A percentile compares a stretch with the other conserved stretches of the same genome.
phyloP scores from a whole-genome alignment of 192 early-diverging fungal species.

The Dimargaris cristalligena region DNA sequence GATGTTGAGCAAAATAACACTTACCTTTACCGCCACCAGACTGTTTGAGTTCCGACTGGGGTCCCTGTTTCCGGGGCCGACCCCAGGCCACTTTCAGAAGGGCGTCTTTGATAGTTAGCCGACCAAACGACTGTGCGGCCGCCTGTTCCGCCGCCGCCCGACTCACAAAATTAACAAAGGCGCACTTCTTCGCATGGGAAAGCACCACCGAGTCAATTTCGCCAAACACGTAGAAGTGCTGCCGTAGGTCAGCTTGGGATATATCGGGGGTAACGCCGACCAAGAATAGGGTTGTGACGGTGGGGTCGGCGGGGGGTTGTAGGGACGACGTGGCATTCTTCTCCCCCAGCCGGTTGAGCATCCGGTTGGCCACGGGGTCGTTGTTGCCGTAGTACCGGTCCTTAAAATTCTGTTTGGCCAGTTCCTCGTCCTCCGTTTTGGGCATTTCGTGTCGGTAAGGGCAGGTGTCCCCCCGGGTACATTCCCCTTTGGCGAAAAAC shows the following conservation, averaged over 20 bases:
- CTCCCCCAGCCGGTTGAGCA: constrained; percentile 43
- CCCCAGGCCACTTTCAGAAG: constrained; percentile 73
- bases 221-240: constrained; percentile 65
- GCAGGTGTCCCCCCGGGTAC: constrained; percentile 87
- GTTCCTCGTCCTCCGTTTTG: constrained; percentile 50
- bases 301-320: constrained; percentile 56
- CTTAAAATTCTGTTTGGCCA: constrained; percentile 82
- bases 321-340: constrained; percentile 25
- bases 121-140: constrained; percentile 46
- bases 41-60: constrained; percentile 27
- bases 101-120: constrained; percentile 53
- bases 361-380: constrained; percentile 84
- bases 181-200: constrained; percentile 60
- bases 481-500: constrained; percentile 88
- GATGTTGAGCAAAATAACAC: too few species aligned
- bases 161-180: constrained; percentile 78
- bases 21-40: neutral
- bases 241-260: constrained; percentile 48
- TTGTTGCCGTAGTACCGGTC: constrained; percentile 91
- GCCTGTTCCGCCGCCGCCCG: constrained; percentile 77
- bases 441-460: constrained; percentile 95
- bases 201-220: constrained; percentile 80
- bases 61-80: constrained; percentile 50
- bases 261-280: constrained; percentile 60
- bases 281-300: constrained; percentile 73